Base-by-base conservation (phyloP, 352 stramenopile species). In the Pythium aquatile region DNA sequence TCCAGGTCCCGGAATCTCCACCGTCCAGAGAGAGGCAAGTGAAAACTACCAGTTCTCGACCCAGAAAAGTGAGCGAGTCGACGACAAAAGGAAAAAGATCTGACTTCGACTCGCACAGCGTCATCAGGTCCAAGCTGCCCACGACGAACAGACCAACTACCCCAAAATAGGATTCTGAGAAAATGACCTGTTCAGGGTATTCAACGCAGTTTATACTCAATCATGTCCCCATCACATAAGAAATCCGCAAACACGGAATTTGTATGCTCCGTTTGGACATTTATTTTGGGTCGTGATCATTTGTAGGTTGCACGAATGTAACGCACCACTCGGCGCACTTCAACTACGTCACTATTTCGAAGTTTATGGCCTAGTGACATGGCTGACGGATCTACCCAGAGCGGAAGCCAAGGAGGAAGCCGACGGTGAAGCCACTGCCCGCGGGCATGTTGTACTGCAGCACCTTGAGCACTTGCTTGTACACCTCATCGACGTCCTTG, bases 321-420 rank as follows among this genome's bases (percentile, higher is more conserved):
- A 33, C 2, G 0, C 11, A 55, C 9, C 13, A 35, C 37, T 64
- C 26, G 35, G 40, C 3, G 20, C 58, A 68, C 66, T 68, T 68
- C 66, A 73, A 73, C 66, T 42, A 51, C 11, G 66, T 68, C 66
- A 68, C 54, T 68, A 37, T 65, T 64, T 54, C 10, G 26, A 24
- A 29, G 11, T 13, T 32, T 7, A 35, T 33, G 16, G 32, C n/a
- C 7, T 63, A 63, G 55, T 63, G 55, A 59, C 64, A 71, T 55
- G 46, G 6, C 42, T 51, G 6, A 24, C n/a, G 5, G 5, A 51
- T 24, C n/a, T 60, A 94, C 46, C 84, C 86, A 5, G 80, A 73
- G 51, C 86, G 86, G 69, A 93, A 95, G 39, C 86, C 86, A 26
- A 93, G 33, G 28, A 91, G 66, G 53, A 93, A 93, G 42, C 86